A percentile compares a stretch with the other conserved stretches of the same genome.
These are phyloP conservation scores for Fusarium ramigenum DNA, from an alignment of 2,329 filamentous ascomycete genomes.

Conservation along the genomic window DNA sequence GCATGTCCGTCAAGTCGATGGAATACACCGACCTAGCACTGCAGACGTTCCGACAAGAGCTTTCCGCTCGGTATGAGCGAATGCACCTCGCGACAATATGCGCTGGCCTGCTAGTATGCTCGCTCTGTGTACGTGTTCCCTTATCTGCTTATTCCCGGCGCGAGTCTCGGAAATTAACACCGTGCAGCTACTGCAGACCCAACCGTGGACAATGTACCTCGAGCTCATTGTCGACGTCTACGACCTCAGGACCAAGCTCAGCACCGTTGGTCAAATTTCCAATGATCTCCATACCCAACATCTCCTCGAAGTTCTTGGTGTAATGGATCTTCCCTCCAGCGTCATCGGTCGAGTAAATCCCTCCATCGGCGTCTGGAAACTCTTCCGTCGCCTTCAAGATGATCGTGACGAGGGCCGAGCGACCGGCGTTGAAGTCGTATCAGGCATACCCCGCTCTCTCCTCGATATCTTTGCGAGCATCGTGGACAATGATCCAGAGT, in stretches of 20 bases:
- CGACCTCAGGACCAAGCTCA: slow-evolving; percentile 21
- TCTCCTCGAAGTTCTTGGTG: slow-evolving; percentile 33
- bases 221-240: slow-evolving; percentile 38
- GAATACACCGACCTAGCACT: slow-evolving; percentile 33
- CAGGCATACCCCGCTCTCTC: slow-evolving; percentile 33
- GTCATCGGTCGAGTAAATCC: slow-evolving; percentile 25
- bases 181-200: slow-evolving; percentile 32
- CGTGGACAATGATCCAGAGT: slow-evolving; percentile 32
- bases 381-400: slow-evolving; percentile 31
- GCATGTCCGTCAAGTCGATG: slow-evolving; percentile 37
- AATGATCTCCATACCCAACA: slow-evolving; percentile 26
- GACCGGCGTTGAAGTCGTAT: slow-evolving; percentile 26
- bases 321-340: slow-evolving; percentile 37
- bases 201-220: slow-evolving; percentile 37
- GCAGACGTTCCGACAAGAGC: slow-evolving; percentile 37
- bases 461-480: slow-evolving; percentile 34
- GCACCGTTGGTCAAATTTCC: slow-evolving; percentile 4
- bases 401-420: slow-evolving; percentile 10
- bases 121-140: slow-evolving; percentile 31
- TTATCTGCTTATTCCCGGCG: neutral
- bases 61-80: slow-evolving; percentile 23
- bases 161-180: neutral
- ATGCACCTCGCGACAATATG: slow-evolving; percentile 33
- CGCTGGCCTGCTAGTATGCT: slow-evolving; percentile 36
- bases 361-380: slow-evolving; percentile 37